phyloP scores from a whole-genome alignment of 257 asterid genomes.

The Lycium barbarum region DNA sequence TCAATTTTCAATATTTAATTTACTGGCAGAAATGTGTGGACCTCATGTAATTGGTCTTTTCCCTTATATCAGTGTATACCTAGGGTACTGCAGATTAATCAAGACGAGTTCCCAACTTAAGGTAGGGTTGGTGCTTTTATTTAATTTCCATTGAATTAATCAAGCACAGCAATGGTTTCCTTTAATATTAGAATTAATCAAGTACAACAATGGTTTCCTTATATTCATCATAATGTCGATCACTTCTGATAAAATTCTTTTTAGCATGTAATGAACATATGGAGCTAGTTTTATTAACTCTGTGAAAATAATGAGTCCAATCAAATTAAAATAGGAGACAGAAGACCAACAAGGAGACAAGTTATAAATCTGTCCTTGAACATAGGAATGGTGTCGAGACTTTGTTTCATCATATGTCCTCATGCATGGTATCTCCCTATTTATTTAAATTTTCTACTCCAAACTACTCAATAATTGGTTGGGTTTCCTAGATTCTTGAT shows the following conservation, averaged over 20 bases:
- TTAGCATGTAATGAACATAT: background rate
- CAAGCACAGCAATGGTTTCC: background rate
- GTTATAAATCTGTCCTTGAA: conserved; percentile 23
- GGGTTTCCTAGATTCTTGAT: conserved; percentile 25
- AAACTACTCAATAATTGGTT: background rate
- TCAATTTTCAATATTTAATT: background rate
- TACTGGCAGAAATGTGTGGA: too few relatives aligned
- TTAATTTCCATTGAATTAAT: background rate
- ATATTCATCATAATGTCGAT: background rate
- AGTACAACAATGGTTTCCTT: background rate
- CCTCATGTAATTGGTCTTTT: background rate
- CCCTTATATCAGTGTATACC: background rate
- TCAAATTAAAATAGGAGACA: background rate
- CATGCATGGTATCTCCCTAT: conserved; percentile 32
- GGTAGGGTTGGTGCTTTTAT: background rate
- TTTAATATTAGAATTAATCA: background rate
- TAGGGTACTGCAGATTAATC: background rate
- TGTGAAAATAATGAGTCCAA: background rate
- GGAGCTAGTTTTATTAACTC: background rate
- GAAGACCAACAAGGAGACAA: conserved; percentile 7
- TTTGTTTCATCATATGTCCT: conserved; percentile 28
- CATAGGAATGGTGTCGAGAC: conserved; percentile 33
- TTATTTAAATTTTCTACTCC: background rate
- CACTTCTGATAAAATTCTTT: background rate
- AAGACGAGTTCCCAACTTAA: background rate